These are phyloP conservation scores for Acanthochlamys bracteata DNA, from an alignment of 106 monocot genomes.

Conservation along the genomic window DNA sequence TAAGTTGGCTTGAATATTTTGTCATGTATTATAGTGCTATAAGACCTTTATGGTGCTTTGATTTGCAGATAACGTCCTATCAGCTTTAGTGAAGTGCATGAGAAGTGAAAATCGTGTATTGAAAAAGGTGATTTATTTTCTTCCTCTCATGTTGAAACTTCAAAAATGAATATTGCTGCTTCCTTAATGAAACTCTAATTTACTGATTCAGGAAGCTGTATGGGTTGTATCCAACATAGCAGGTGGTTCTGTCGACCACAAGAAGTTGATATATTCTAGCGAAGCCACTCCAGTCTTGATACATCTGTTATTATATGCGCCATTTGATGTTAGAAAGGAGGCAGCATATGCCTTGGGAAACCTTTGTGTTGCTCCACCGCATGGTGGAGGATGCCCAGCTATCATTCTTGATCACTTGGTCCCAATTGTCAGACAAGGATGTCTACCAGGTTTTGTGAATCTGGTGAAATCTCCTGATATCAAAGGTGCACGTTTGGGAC, in stretches of 20 bases:
- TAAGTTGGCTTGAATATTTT: background rate
- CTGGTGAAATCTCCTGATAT: slow-evolving; percentile 85
- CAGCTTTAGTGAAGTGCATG: slow-evolving; percentile 72
- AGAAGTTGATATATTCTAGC: slow-evolving; percentile 58
- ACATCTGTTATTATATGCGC: slow-evolving; percentile 50
- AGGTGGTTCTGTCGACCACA: slow-evolving; percentile 75
- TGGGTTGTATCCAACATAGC: slow-evolving; percentile 94
- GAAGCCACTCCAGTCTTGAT: slow-evolving; percentile 59
- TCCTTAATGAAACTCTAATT: slow-evolving; percentile 1
- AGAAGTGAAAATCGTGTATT: slow-evolving; percentile 72
- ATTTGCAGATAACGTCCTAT: slow-evolving; percentile 56
- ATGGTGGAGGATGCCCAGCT: slow-evolving; percentile 25
- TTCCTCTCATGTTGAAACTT: background rate
- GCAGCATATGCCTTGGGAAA: slow-evolving; percentile 85
- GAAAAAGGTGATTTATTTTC: slow-evolving; percentile 52
- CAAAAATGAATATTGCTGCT: background rate
- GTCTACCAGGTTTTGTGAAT: slow-evolving; percentile 76
- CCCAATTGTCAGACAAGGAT: slow-evolving; percentile 53
- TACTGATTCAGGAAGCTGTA: slow-evolving; percentile 58
- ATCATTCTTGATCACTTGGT: slow-evolving; percentile 67
- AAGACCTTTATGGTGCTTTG: background rate
- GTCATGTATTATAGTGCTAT: background rate
- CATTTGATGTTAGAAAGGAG: slow-evolving; percentile 87
- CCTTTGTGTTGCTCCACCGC: slow-evolving; percentile 67
- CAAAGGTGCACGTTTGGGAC: slow-evolving; percentile 78